These are phyloP conservation scores for Peribolospora kevripleyi DNA, from an alignment of 768 basidiomycete species.

Conservation along the genomic window DNA sequence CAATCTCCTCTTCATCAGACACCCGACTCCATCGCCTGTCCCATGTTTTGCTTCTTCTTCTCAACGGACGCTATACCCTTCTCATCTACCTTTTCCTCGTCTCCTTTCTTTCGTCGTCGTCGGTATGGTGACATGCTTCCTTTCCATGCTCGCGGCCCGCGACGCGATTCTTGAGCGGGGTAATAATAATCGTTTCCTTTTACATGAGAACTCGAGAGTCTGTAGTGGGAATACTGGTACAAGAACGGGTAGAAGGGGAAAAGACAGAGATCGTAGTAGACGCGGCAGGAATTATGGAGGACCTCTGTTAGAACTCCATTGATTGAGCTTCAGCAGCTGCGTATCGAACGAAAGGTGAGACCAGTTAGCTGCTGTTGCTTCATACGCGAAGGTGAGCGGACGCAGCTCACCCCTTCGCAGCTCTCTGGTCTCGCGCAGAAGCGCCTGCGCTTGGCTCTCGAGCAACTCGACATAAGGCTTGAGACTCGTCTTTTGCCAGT, in stretches of 20 bases:
- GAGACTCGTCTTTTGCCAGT: constrained; percentile 69
- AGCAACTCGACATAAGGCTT: constrained; percentile 75
- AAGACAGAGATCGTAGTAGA: neutral
- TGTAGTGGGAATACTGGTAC: too few species aligned
- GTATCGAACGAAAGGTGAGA: neutral
- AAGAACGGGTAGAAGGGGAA: neutral
- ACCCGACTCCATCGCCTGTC: too few species aligned
- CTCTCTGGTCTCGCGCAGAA: constrained; percentile 18
- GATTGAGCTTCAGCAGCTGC: constrained; percentile 3
- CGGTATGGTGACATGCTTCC: too few species aligned
- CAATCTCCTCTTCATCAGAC: too few species aligned
- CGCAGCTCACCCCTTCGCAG: constrained; percentile 17
- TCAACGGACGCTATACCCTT: too few species aligned
- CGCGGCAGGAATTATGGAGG: neutral
- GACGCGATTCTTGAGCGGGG: too few species aligned
- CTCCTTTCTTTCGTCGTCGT: too few species aligned
- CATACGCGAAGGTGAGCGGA: neutral
- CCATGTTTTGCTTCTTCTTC: too few species aligned
- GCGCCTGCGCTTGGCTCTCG: constrained; percentile 37
- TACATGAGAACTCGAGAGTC: too few species aligned
- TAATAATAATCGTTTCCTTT: too few species aligned
- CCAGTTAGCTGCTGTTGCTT: neutral
- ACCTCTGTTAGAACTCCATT: constrained; percentile 4
- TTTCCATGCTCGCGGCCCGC: too few species aligned
- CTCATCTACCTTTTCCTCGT: too few species aligned